Conservation (phyloP, 306 rosid genomes). For the Leucaena leucocephala region DNA sequence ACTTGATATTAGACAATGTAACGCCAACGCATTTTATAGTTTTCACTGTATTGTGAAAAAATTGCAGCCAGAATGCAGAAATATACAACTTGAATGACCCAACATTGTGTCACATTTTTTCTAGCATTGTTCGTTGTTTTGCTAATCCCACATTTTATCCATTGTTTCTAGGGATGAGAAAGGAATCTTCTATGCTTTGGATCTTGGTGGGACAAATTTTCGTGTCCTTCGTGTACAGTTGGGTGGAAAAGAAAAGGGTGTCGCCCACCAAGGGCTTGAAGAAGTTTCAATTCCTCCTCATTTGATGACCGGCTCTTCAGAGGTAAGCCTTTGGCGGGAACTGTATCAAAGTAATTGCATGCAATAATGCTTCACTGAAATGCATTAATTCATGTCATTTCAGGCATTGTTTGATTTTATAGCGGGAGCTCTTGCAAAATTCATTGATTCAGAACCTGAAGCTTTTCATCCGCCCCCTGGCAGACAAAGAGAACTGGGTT, state of each 20-base stretch:
- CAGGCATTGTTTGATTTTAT: conserved; percentile 93
- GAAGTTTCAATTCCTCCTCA: conserved; percentile 97
- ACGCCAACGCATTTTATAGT: conserved; percentile 15
- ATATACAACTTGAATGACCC: conserved; percentile 16
- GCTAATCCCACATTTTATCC: conserved; percentile 27
- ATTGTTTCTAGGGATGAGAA: conserved; percentile 69
- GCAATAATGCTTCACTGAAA: conserved; percentile 13
- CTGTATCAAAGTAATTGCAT: conserved; percentile 12
- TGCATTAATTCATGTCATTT: conserved; percentile 40
- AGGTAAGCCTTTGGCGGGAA: conserved; percentile 63
- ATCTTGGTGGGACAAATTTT: conserved; percentile 98
- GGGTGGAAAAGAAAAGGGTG: conserved; percentile 77
- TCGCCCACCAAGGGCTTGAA: conserved; percentile 53
- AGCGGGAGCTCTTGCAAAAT: conserved; percentile 73
- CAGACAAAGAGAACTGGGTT: conserved; percentile 95
- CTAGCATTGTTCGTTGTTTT: neutral
- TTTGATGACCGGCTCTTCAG: conserved; percentile 82
- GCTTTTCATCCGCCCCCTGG: conserved; percentile 76
- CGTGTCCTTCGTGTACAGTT: conserved; percentile 86
- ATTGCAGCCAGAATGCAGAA: conserved; percentile 5
- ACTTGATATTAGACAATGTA: conserved; percentile 5
- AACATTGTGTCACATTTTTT: neutral
- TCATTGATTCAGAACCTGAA: conserved; percentile 82
- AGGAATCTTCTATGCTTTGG: conserved; percentile 89
- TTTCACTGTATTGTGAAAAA: conserved; percentile 19